Base-by-base conservation (phyloP, 2,329 filamentous ascomycete species). In the Hawksworthiomyces lignivorus region DNA sequence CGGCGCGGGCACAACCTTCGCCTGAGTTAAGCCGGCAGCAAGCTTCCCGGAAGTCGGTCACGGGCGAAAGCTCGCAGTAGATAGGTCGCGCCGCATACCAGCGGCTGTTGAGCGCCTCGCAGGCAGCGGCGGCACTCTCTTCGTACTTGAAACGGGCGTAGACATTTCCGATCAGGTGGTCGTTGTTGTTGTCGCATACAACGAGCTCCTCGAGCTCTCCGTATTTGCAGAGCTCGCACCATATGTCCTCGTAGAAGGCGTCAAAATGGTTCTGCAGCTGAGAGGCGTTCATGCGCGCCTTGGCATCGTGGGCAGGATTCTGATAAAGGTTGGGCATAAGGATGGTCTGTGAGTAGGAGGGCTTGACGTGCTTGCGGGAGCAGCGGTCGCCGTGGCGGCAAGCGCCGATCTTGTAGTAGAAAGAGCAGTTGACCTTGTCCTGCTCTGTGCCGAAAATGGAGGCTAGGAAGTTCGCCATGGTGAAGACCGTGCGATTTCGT, bases 101-200 rank as follows among this genome's bases (percentile, higher is more conserved):
- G 57, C 92, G 82, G 44, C 77, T 82, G 67, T 97, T 98, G 54
- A 97, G 78, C 47, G 84, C 83, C 67, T 97, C 92, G 74, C 90
- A 96, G 48, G 92, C 92, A 50, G 80, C 78, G 63, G 97, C 89
- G 39, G 92, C 89, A 41, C 82, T 83, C 64, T 98, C 92, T 75
- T 98, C 92, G 75, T 97, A 98, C 69, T 98, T 98, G 83, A 97
- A 98, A 54, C 92, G 87, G 39, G 92, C 92, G 71, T 98, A 98
- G 58, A 98, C 92, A 67, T 98, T 98, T 59, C 92, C 92, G 61
- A 98, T 96, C 40, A 98, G 75, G 68, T 98, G 90, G 62, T 98
- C 92, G 68, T 98, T 98, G 68, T 97, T 97, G 67, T 98, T 98
- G 70, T 98, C 92, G 68, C 92, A 98, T 3, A 98, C 90, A 11